Percentiles rank a stretch among this genome's conserved stretches.
Conservation (phyloP, 139 green algal species). For the Tetraselmis chui region DNA sequence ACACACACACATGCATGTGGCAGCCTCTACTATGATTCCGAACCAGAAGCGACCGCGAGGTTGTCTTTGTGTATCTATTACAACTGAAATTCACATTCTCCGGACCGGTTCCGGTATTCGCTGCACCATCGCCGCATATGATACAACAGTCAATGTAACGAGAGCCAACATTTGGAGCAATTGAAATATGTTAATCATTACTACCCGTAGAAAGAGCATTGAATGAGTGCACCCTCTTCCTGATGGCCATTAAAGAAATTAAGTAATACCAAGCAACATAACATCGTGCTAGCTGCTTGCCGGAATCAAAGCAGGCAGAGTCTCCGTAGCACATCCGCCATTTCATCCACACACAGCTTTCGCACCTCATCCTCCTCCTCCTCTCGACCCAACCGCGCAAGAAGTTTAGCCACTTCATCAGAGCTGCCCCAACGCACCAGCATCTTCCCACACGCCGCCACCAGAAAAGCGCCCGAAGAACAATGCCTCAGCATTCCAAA, state of each 20-base stretch:
- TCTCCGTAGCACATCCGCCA: neutral
- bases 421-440: neutral
- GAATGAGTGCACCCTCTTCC: neutral
- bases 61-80: no score
- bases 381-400: neutral
- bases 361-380: neutral
- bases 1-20: no score
- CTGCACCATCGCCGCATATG: neutral
- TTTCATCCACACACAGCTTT: neutral
- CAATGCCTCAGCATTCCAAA: neutral
- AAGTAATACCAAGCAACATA: neutral
- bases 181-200: no score
- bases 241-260: neutral
- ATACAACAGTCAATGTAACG: neutral
- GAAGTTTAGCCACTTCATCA: neutral
- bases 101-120: no score
- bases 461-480: neutral
- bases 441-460: neutral
- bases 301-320: no score
- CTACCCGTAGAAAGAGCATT: no score
- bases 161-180: neutral
- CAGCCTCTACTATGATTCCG: no score
- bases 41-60: no score
- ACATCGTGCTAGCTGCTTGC: no score
- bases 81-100: no score